Evolutionary conservation across 148 eudicot species (phyloP).

Genomic region (Rhododendron ovatum): DNA sequence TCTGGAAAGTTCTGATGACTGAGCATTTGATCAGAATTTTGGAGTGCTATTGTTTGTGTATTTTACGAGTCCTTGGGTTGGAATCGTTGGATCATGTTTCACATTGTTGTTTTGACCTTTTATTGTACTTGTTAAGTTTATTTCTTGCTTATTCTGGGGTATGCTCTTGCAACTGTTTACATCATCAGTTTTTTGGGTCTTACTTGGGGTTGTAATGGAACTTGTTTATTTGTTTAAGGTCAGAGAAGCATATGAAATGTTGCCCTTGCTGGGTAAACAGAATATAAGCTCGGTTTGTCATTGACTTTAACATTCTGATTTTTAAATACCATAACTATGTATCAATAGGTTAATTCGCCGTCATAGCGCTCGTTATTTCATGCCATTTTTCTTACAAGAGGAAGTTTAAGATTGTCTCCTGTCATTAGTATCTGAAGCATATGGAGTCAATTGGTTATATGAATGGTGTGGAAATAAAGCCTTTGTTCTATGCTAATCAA

Average conservation of each 20-base stretch:
- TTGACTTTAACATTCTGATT: not conserved
- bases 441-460: not conserved
- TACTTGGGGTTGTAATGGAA: not conserved
- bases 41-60: not conserved
- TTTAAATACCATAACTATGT: not conserved
- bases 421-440: not conserved
- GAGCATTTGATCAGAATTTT: constrained; percentile 6
- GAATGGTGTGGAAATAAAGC: not conserved
- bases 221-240: not conserved
- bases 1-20: not conserved
- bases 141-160: constrained; percentile 1
- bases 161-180: not conserved
- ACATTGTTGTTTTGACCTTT: not conserved
- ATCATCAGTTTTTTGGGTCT: not conserved
- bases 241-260: not conserved
- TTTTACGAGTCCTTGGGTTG: not conserved
- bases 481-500: constrained; percentile 14
- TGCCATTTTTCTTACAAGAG: constrained; percentile 1
- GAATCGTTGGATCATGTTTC: not conserved
- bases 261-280: not conserved
- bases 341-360: not conserved
- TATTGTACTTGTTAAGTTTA: not conserved
- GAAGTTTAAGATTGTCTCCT: not conserved
- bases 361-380: not conserved
- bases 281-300: not conserved